A percentile compares a stretch with the other conserved stretches of the same genome.
These are phyloP conservation scores for Neurospora sp. DNA, from an alignment of 495 filamentous ascomycete species.

Conservation along the genomic window DNA sequence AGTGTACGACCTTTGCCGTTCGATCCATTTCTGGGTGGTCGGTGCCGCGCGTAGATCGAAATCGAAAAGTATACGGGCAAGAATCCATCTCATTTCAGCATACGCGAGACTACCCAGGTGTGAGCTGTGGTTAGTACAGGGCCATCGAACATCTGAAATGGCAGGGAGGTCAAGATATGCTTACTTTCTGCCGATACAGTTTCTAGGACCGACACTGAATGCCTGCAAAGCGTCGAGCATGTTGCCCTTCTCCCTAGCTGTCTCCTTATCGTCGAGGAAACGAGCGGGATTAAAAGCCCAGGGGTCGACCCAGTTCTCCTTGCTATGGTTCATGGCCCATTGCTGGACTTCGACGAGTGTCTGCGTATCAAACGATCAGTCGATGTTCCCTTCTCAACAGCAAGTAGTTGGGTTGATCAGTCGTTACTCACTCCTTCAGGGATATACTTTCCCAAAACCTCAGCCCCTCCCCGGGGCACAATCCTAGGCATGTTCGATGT, in stretches of 20 bases:
- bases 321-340: slow-evolving; percentile 29
- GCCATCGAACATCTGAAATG: background rate
- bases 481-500: slow-evolving; percentile 31
- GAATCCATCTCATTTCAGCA: slow-evolving; percentile 33
- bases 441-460: slow-evolving; percentile 34
- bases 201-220: slow-evolving; percentile 26
- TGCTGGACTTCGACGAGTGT: slow-evolving; percentile 25
- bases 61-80: slow-evolving; percentile 29
- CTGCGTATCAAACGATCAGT: slow-evolving; percentile 21
- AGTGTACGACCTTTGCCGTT: slow-evolving; percentile 15
- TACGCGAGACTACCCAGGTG: slow-evolving; percentile 22
- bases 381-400: slow-evolving; percentile 3
- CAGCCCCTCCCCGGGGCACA: slow-evolving; percentile 31
- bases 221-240: slow-evolving; percentile 27
- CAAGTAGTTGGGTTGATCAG: background rate
- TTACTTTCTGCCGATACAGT: slow-evolving; percentile 35
- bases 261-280: slow-evolving; percentile 21
- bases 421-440: slow-evolving; percentile 23
- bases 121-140: background rate
- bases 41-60: slow-evolving; percentile 26
- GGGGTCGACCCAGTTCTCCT: slow-evolving; percentile 25
- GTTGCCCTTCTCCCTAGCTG: slow-evolving; percentile 17
- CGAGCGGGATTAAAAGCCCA: slow-evolving; percentile 29
- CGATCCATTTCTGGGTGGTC: slow-evolving; percentile 20
- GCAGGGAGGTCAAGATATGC: background rate